Conservation (phyloP, 805 yeast genomes). For the Clavispora fructus region DNA sequence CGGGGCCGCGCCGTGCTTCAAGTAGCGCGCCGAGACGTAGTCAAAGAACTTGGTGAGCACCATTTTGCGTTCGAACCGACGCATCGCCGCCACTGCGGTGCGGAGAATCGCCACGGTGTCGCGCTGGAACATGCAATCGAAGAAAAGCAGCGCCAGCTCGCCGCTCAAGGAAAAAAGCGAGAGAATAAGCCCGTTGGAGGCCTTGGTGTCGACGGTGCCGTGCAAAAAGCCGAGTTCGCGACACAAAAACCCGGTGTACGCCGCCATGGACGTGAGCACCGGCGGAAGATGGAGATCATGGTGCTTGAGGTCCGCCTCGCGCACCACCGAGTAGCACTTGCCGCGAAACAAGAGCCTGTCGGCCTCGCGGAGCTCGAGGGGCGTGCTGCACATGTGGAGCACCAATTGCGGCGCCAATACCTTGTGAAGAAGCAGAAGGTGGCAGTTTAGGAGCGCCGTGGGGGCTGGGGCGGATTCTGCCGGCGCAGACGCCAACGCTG, state of each 20-base stretch:
- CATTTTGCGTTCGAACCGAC: constrained; percentile 22
- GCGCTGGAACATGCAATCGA: constrained; percentile 19
- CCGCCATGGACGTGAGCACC: constrained; percentile 12
- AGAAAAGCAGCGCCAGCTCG: constrained; percentile 11
- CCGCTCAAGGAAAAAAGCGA: constrained; percentile 21
- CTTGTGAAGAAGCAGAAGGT: constrained; percentile 9
- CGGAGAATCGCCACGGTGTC: constrained; percentile 8
- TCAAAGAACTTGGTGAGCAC: constrained; percentile 16
- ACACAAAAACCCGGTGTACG: constrained; percentile 18
- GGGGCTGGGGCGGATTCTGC: constrained; percentile 5
- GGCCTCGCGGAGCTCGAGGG: constrained; percentile 23
- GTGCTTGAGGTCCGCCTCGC: constrained; percentile 17
- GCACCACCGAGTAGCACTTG: constrained; percentile 18
- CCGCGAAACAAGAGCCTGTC: constrained; percentile 37
- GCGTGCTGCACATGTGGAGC: neutral
- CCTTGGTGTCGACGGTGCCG: constrained; percentile 2
- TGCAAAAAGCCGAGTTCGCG: constrained; percentile 14
- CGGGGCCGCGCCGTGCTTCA: constrained; percentile 1
- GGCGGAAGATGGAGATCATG: constrained; percentile 8
- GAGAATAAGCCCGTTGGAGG: constrained; percentile 13
- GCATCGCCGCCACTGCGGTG: constrained; percentile 10
- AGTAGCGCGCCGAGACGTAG: constrained; percentile 3
- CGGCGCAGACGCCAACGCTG: constrained; percentile 4
- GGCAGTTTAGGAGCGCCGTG: constrained; percentile 4
- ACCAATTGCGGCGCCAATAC: constrained; percentile 16